Base-by-base conservation (phyloP, 2,329 filamentous ascomycete genomes). In the Thyridium curvatum region DNA sequence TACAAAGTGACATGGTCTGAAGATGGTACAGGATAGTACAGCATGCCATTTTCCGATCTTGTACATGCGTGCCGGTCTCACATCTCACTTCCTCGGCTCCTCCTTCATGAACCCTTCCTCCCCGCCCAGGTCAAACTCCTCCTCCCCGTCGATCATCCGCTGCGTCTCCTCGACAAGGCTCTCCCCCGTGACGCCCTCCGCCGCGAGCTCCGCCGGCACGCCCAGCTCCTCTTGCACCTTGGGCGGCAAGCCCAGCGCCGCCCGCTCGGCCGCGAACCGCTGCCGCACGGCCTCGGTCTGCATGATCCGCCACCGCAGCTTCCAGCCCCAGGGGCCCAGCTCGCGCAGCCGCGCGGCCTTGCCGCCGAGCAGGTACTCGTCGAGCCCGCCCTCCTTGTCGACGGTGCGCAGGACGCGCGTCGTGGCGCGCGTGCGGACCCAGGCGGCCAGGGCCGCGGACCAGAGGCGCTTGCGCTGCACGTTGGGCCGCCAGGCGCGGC, bases 271-370 rank as follows among this genome's bases (percentile, higher is more conserved):
- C 32, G 74, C 72, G 55, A 89, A 86, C 47, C 76, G 69, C 48
- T 74, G 72, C 58, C 81, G 79, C 37, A 94, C 74, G 15, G 66
- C 64, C 2, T 55, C 53, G 4, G 81, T 89, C 66, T 91, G 86
- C 82, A 96, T 88, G 44, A 98, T 70, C 45, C 86, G 77, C 86
- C 89, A 96, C 47, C 93, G 72, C 54, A 98, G 66, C 51, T 82
- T 79, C 93, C 93, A 98, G 7, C 93, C 93, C 48, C 84, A 84
- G 38, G 91, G 80, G 5, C 93, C 93, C 41, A 98, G 70, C 62
- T 95, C 87, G 67, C 82, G 86, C 55, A 97, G 74, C 46, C 93
- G 77, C 31, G 72, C 74, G 13, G 83, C 69, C 65, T 88, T 93
- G 58, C 80, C 76, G 49, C 88, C 89, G 32, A 95, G 71, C 34